Base-by-base conservation (phyloP, 768 basidiomycete genomes). In the Pulveroboletus ravenelii region DNA sequence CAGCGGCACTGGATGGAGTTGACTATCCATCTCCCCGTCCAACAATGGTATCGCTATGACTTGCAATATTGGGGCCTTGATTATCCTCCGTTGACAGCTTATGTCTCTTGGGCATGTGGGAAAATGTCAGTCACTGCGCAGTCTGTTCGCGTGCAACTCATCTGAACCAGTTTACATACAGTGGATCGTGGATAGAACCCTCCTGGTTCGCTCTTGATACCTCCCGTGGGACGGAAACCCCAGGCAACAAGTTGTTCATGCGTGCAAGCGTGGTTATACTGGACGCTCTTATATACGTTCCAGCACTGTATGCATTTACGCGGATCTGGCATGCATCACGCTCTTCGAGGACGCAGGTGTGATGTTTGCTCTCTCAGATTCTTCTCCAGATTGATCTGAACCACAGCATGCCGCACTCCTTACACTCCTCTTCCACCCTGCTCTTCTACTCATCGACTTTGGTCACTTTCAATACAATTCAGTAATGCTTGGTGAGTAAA, bases 381-480 rank as follows among this genome's bases (percentile, higher is more conserved):
- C 3, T 29, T 32, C 35, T 8, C 17, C 6, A 38, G 17, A 41
- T 43, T 50, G 18, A 55, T 51, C 23, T 54, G 35, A 48, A 17
- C 5, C 29, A 41, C 55, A 42, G 58, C 47, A 87, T 66, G 62
- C 80, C 20, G 85, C 88, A 2, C 65, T 93, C 5, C 57, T 90
- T 20, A 82, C 80, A 3, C 70, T 95, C 10, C 70, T 95, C 14
- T 75, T 93, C 13, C 90, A 93, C 61, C 95, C 95, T 3, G 82
- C 87, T 1, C 70, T 96, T 30, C 70, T 93, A 8, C 71, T 96
- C 17, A 78, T 95, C 47, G 95, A 96, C 69, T 88, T 85, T 64
- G 93, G 95, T 0, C 93, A 97, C 64, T 95, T 95, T 61, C 93
- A 98, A 69, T 96, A 93, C 66, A 97, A 96, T 63, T 87, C 88